Evolutionary conservation across 495 filamentous ascomycete genomes (phyloP), one percentile per base, ranked within the genome.

Genomic region (Darksidea phi): DNA sequence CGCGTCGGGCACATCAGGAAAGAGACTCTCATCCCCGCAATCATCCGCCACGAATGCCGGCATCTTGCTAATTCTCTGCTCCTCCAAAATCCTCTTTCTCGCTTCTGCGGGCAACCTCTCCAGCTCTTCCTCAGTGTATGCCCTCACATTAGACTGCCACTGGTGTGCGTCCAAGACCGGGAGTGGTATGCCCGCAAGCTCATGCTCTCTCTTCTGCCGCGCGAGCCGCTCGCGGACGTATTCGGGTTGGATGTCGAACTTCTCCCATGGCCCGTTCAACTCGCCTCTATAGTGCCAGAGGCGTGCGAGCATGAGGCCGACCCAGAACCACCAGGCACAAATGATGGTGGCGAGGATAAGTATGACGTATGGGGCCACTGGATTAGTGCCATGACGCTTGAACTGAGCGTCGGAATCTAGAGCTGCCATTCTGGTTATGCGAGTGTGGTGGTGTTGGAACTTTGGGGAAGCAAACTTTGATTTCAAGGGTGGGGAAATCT

Each of bases 1-100:
- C 15, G 17, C n/a, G 18, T 50, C 53, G 1, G 20, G 46, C 15
- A 54, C 37, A n/a, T 59, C 54, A 4, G 61, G 53, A 34, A 58
- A 64, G 23, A 45, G 18, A 6, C 17, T 11, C 7, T 54, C 61
- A 26, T 64, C 61, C 12, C 61, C 61, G 23, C 61, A 64, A 24
- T 64, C 61, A 21, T 64, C 61, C 18, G 43, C 34, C 26, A 32
- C 47, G 18, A 64, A 64, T 1, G 37, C 13, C 17, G 54, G 54
- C 5, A 64, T 54, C 20, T 37, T 5, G 1, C 41, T 32, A 13
- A 63, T 63, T 1, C 60, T 52, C 11, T 45, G 11, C 17, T 63
- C 34, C 38, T 63, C 54, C 10, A 20, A n/a, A 5, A 42, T 25
- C 6, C 3, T 7, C 13, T 17, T 24, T 7, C 57, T 10, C 11